Base-by-base conservation (phyloP, 352 stramenopile species). In the Phytophthora fragariae region DNA sequence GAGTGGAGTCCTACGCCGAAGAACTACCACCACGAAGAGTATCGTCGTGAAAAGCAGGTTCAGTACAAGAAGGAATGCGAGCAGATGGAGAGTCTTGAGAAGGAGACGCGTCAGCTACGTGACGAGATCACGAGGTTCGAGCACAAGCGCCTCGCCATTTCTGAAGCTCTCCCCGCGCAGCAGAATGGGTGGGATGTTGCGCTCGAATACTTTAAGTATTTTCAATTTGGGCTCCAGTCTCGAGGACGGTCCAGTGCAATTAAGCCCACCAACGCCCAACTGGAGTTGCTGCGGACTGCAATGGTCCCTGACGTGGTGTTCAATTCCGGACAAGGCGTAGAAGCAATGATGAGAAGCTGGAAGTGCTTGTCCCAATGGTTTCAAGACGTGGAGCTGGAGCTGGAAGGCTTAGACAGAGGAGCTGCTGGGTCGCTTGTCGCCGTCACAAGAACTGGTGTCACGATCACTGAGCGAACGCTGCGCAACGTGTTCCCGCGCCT, bases 401-500 rank as follows among this genome's bases (percentile, higher is more conserved):
- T 72, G 8, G 56, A 75, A 50, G 50, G 33, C 1, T 19, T 75
- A 33, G 54, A 61, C n/a, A 61, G 46, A 12, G 55, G 55, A 7
- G 33, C 61, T 2, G 54, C 46, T 2, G 68, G 53, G 0, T 64
- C 68, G 2, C 14, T 74, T 1, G 61, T 50, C 41, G 61, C 62
- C 10, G 46, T 56, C 8, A 70, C 61, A 17, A 57, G 17, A 41
- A 74, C 68, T 9, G 65, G 61, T 17, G 21, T 74, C 35, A 74
- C 68, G 11, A 52, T 74, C 46, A 70, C 41, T 3, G 60, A 74
- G 27, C 44, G 61, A 41, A 74, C 68, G 11, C 35, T 70, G 41
- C 54, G 68, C 54, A 74, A 70, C 24, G 68, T 70, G 11, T 74
- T 74, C 24, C 68, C 61, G 35, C 68, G 65, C 54, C 33, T 74